Evolutionary conservation across 2,329 filamentous ascomycete species (phyloP), one percentile per base, ranked within the genome.

Genomic region (Colletotrichum endophyticum): DNA sequence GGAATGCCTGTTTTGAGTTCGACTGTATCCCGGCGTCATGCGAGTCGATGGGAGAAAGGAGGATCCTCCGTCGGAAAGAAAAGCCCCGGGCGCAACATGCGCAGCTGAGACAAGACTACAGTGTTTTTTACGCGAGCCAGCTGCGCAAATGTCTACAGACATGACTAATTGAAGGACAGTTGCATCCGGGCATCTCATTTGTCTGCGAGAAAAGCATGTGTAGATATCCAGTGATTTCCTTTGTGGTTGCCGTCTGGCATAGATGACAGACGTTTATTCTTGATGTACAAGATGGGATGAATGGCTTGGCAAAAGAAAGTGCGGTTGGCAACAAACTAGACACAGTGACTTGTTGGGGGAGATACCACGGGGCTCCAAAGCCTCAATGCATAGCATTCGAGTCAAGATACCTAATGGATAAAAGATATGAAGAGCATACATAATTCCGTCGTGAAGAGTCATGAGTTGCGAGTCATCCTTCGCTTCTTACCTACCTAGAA

Each of bases 161-260:
- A 56, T 56, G 39, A 57, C 61, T 62, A 77, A 66, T 77, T 66
- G 28, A 75, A 28, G 71, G 39, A 76, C 22, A 39, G 30, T 70
- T 69, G 8, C 39, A 62, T 61, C 28, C 28, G 53, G 71, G 66
- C 39, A 59, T 36, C 39, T 32, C 25, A 9, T 30, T 62, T 64
- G 28, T 61, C 39, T 34, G 6, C 66, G 19, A 30, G 62, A 22
- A 25, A 63, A 34, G 22, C 13, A 8, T 57, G 22, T 36, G 28
- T 39, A 59, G 30, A 68, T 19, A 57, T 39, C 13, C 30, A 68
- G 66, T 68, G 66, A 68, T 67, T 67, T 57, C 44, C 66, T 68
- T 57, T 57, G 30, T 68, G 34, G 36, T 59, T 49, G 66, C 63
- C 36, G 16, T 66, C 25, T 25, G 28, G 28, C 25, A 2, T 19